Percentiles rank a stretch among this genome's conserved stretches.
Conservation (phyloP, 78 protist genomes). For the Polysphondylium violaceum region DNA sequence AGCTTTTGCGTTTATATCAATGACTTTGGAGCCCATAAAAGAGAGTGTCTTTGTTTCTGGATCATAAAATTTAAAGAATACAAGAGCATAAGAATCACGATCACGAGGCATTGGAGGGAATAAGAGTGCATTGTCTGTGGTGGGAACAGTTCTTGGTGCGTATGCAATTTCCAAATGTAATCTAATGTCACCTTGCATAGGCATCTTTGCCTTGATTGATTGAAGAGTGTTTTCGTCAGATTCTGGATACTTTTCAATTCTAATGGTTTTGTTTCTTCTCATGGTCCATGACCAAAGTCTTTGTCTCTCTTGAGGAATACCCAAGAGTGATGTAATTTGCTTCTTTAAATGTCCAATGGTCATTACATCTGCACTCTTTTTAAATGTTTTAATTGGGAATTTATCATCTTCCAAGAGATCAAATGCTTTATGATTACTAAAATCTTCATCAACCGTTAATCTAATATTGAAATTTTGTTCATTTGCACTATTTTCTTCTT, state of each 20-base stretch:
- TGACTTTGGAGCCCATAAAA: conserved; percentile 49
- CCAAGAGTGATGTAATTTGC: conserved; percentile 44
- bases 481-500: conserved; percentile 38
- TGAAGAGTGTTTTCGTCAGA: conserved; percentile 41
- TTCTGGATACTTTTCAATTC: conserved; percentile 56
- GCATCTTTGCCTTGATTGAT: background rate
- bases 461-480: conserved; percentile 7
- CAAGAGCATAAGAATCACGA: conserved; percentile 5
- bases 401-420: conserved; percentile 28
- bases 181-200: conserved; percentile 10
- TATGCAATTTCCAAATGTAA: conserved; percentile 55
- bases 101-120: conserved; percentile 26
- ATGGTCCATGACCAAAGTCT: conserved; percentile 63
- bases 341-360: conserved; percentile 28
- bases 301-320: conserved; percentile 74
- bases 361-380: conserved; percentile 16
- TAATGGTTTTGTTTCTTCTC: conserved; percentile 45
- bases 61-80: conserved; percentile 58
- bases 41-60: conserved; percentile 9
- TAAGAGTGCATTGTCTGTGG: background rate
- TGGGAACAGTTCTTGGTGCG: conserved; percentile 22
- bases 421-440: conserved; percentile 17
- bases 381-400: conserved; percentile 15
- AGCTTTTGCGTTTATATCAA: conserved; percentile 13
- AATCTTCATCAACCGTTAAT: conserved; percentile 61